Percentiles rank a stretch among this genome's conserved stretches.
Evolutionary conservation across 2,329 filamentous ascomycete genomes (phyloP).

Genomic region (Ceratocystis cubensis): DNA sequence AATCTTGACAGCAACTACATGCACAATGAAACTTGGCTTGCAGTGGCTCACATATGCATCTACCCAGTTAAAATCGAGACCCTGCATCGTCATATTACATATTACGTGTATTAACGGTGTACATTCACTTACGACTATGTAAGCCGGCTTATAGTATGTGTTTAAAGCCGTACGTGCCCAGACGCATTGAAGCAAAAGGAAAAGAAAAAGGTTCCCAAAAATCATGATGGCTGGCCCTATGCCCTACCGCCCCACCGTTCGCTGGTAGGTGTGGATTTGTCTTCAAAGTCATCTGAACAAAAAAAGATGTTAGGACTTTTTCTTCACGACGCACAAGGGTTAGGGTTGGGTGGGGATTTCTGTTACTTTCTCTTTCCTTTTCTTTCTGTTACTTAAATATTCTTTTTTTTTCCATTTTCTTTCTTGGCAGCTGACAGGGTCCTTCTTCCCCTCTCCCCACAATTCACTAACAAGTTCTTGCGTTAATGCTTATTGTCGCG

Average conservation of each 20-base stretch:
- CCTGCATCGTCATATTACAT: background rate
- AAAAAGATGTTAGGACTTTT: background rate
- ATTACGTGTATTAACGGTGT: background rate
- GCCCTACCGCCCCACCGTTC: background rate
- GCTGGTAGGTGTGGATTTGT: background rate
- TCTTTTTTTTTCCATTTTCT: background rate
- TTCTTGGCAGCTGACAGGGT: conserved; percentile 7
- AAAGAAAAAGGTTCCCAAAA: background rate
- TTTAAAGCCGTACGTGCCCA: background rate
- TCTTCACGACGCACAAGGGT: background rate
- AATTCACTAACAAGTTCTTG: background rate
- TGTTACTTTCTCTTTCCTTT: background rate
- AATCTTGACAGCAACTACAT: background rate
- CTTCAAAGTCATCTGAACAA: background rate
- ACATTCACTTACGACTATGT: background rate
- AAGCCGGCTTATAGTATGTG: background rate
- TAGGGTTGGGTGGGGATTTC: background rate
- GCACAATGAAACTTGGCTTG: background rate
- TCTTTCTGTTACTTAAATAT: background rate
- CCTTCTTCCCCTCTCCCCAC: background rate
- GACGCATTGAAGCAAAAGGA: background rate
- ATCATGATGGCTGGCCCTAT: background rate
- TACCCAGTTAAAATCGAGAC: background rate
- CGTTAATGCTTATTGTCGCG: background rate
- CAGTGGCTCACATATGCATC: background rate